A percentile compares a stretch with the other conserved stretches of the same genome.
These are phyloP conservation scores for Agaricus sinodeliciosus DNA, from an alignment of 768 basidiomycete species.

Conservation along the genomic window DNA sequence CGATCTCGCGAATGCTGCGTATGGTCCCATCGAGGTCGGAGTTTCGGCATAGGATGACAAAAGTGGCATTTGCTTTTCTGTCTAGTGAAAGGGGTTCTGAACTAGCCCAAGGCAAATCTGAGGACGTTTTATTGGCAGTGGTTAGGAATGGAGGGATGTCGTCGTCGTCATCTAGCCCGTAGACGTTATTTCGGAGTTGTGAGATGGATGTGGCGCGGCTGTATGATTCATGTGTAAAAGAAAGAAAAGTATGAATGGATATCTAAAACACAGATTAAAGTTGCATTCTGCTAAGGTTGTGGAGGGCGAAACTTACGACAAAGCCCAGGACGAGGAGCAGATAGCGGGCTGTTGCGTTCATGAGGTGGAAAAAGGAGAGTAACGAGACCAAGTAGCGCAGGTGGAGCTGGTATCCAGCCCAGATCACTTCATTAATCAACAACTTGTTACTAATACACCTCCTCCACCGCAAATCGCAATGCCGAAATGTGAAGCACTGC, in stretches of 20 bases:
- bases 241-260: conserved; percentile 41
- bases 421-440: neutral
- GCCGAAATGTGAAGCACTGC: no score
- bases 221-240: conserved; percentile 45
- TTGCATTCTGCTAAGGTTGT: neutral
- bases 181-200: conserved; percentile 20
- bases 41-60: conserved; percentile 59
- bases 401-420: neutral
- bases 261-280: conserved; percentile 4
- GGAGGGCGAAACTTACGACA: conserved; percentile 19
- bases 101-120: neutral
- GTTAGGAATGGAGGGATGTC: no score
- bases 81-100: conserved; percentile 13
- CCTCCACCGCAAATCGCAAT: no score
- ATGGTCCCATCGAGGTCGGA: conserved; percentile 56
- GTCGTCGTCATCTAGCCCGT: neutral
- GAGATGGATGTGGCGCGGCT: conserved; percentile 40
- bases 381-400: neutral
- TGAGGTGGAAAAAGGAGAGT: conserved; percentile 8
- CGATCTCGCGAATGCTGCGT: conserved; percentile 65
- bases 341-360: conserved; percentile 28
- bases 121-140: neutral
- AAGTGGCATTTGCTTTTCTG: conserved; percentile 32
- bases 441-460: no score
- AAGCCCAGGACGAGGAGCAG: conserved; percentile 25